Evolutionary conservation across 1,139 yeast species (phyloP).

Genomic region (Pichia sp.): DNA sequence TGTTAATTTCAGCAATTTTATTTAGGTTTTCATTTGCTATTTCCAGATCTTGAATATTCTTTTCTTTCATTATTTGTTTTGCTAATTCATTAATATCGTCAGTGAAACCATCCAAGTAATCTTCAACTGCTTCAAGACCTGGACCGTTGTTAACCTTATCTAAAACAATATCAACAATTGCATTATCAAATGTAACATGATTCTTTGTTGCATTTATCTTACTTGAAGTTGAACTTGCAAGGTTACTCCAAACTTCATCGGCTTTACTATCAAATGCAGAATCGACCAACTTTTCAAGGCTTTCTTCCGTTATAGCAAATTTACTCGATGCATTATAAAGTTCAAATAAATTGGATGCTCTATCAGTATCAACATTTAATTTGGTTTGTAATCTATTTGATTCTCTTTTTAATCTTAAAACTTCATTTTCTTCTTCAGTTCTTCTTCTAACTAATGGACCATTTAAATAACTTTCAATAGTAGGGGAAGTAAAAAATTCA

Average conservation of each 20-base stretch:
- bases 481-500: constrained; percentile 67
- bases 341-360: constrained; percentile 54
- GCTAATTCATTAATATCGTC: constrained; percentile 24
- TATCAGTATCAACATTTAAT: constrained; percentile 38
- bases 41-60: constrained; percentile 20
- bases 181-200: constrained; percentile 31
- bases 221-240: constrained; percentile 17
- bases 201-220: constrained; percentile 21
- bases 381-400: constrained; percentile 45
- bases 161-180: constrained; percentile 29
- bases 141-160: constrained; percentile 29
- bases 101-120: constrained; percentile 29
- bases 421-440: constrained; percentile 56
- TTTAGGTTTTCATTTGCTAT: constrained; percentile 21
- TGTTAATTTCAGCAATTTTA: constrained; percentile 18
- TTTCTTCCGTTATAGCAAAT: constrained; percentile 61
- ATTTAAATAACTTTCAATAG: constrained; percentile 60
- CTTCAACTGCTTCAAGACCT: constrained; percentile 37
- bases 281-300: constrained; percentile 50
- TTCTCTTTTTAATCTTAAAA: constrained; percentile 45
- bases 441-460: constrained; percentile 70
- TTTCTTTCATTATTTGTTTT: constrained; percentile 29
- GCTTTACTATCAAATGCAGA: constrained; percentile 40
- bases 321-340: constrained; percentile 66
- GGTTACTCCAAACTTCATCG: constrained; percentile 15